Percentiles rank a stretch among this genome's conserved stretches.
Evolutionary conservation across 768 basidiomycete species (phyloP).

Genomic region (Tricholoma flavovirens): DNA sequence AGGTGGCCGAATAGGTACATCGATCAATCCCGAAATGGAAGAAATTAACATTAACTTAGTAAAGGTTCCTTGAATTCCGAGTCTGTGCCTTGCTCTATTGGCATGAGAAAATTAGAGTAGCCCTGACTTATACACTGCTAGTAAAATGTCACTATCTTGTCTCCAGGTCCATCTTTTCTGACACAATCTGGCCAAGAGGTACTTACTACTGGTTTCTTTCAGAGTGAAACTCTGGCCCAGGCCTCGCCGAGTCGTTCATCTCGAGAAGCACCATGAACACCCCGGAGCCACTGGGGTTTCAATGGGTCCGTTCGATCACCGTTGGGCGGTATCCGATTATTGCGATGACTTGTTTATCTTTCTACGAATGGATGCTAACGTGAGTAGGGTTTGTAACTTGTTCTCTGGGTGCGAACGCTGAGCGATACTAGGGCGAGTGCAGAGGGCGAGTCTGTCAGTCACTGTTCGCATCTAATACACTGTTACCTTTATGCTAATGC

Average conservation of each 20-base stretch:
- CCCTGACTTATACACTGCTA: too few species aligned
- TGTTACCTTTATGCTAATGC: not conserved
- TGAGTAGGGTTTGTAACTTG: conserved; percentile 16
- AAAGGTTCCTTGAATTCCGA: too few species aligned
- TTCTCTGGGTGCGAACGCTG: not conserved
- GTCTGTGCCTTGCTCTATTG: too few species aligned
- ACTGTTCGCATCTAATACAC: not conserved
- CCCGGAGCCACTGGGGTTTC: not conserved
- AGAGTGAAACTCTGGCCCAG: not conserved
- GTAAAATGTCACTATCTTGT: too few species aligned
- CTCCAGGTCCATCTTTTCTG: not conserved
- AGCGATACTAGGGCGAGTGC: conserved; percentile 18
- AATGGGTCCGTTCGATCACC: conserved; percentile 12
- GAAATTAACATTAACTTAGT: too few species aligned
- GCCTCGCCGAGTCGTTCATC: not conserved
- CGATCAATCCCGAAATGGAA: not conserved
- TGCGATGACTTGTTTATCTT: conserved; percentile 25
- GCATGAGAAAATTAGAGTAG: too few species aligned
- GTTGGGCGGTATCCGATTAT: conserved; percentile 27
- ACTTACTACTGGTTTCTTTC: not conserved
- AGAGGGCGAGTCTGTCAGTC: conserved; percentile 30
- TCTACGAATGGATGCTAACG: conserved; percentile 35
- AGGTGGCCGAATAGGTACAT: too few species aligned
- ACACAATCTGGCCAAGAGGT: not conserved
- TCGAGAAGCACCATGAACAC: not conserved